These are phyloP conservation scores for Phaeolepiota aurea DNA, from an alignment of 768 basidiomycete species.

Conservation along the genomic window DNA sequence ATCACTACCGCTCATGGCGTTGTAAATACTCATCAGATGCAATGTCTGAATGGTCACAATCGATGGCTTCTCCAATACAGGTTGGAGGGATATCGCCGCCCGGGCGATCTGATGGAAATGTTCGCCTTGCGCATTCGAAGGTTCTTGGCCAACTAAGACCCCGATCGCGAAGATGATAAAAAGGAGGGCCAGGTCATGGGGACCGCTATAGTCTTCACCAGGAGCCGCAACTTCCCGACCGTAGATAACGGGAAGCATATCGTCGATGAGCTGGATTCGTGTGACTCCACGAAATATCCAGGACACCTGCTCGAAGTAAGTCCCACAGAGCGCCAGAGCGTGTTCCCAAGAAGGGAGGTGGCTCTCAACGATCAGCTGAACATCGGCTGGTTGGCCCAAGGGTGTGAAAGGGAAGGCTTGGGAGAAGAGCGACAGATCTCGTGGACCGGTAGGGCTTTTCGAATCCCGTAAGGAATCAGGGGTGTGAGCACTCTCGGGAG, in stretches of 20 bases:
- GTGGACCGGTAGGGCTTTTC: slow-evolving; percentile 11
- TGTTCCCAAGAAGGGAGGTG: slow-evolving; percentile 48
- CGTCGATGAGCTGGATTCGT: slow-evolving; percentile 58
- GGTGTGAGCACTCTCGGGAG: slow-evolving; percentile 13
- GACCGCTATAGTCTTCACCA: slow-evolving; percentile 27
- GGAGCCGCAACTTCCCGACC: slow-evolving; percentile 34
- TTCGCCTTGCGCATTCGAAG: slow-evolving; percentile 37
- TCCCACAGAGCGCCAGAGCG: slow-evolving; percentile 49
- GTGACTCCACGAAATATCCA: slow-evolving; percentile 59
- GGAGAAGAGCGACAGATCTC: slow-evolving; percentile 41
- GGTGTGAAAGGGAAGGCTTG: slow-evolving; percentile 60
- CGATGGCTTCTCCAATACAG: slow-evolving; percentile 65
- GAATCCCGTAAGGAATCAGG: slow-evolving; percentile 12
- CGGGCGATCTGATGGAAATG: slow-evolving; percentile 60
- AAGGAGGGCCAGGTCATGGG: slow-evolving; percentile 45
- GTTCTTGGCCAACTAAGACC: slow-evolving; percentile 31
- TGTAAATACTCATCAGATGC: slow-evolving; percentile 62
- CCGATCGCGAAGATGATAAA: slow-evolving; percentile 52
- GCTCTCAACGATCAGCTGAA: slow-evolving; percentile 40
- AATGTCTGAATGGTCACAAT: slow-evolving; percentile 64
- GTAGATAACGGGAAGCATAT: slow-evolving; percentile 56
- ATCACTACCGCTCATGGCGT: slow-evolving; percentile 62
- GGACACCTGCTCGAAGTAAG: slow-evolving; percentile 53
- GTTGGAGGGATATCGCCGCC: slow-evolving; percentile 57
- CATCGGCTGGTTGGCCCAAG: slow-evolving; percentile 34